Evolutionary conservation across 75 land plant genomes (phyloP).

Genomic region (Pinus taeda): DNA sequence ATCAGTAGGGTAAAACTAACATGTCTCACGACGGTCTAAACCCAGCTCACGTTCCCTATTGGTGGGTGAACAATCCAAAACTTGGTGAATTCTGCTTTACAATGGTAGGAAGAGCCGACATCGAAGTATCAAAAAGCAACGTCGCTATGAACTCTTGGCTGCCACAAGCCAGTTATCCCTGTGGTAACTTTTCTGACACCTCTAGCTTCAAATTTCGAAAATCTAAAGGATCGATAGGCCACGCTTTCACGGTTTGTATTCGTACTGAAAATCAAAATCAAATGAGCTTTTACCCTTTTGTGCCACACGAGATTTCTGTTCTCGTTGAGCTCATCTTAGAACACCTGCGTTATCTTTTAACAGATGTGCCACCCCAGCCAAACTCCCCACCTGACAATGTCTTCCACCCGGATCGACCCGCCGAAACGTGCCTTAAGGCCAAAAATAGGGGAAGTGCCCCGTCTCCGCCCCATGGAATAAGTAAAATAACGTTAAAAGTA

Average conservation of each 20-base stretch:
- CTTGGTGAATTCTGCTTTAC: constrained; percentile 29
- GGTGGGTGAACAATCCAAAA: constrained; percentile 50
- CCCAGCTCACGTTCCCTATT: constrained; percentile 41
- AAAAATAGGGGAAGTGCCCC: too few species aligned
- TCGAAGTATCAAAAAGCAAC: constrained; percentile 30
- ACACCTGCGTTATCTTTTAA: too few species aligned
- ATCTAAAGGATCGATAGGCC: neutral
- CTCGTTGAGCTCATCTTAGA: too few species aligned
- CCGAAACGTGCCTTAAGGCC: too few species aligned
- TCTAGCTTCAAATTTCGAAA: neutral
- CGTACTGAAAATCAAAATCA: neutral
- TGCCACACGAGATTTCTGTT: too few species aligned
- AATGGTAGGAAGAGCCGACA: constrained; percentile 46
- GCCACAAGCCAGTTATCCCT: neutral
- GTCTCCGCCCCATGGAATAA: too few species aligned
- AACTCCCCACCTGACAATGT: too few species aligned
- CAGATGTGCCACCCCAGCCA: too few species aligned
- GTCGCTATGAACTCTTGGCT: constrained; percentile 28
- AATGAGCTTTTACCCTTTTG: too few species aligned
- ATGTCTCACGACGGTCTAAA: constrained; percentile 35
- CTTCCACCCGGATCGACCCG: too few species aligned
- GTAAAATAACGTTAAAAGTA: too few species aligned
- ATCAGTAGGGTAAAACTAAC: constrained; percentile 42
- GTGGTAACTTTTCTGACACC: neutral
- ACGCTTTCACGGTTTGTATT: neutral